A percentile compares a stretch with the other conserved stretches of the same genome.
These are phyloP conservation scores for Pyrenula massariospora DNA, from an alignment of 495 filamentous ascomycete species.

Conservation along the genomic window DNA sequence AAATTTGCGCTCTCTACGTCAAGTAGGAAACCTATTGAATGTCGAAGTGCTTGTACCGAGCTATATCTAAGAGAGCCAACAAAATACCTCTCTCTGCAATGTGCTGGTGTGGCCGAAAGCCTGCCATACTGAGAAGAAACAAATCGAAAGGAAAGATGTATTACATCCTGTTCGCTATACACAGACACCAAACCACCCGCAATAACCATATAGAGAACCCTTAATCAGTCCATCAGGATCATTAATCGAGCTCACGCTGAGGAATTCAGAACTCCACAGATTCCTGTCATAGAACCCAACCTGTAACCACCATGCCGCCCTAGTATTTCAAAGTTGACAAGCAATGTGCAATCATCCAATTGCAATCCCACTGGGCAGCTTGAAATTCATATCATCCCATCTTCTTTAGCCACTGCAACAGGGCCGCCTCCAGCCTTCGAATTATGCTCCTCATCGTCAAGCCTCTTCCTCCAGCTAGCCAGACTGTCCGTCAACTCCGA, in stretches of 20 bases:
- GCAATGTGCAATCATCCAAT: neutral
- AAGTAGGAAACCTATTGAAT: too few species aligned
- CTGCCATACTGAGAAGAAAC: neutral
- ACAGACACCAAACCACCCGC: neutral
- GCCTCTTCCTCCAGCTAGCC: slow-evolving; percentile 61
- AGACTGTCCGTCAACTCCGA: slow-evolving; percentile 53
- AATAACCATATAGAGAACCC: neutral
- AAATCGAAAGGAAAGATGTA: neutral
- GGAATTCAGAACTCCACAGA: neutral
- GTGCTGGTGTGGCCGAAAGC: neutral
- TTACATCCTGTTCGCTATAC: neutral
- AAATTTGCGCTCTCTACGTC: too few species aligned
- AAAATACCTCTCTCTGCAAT: neutral
- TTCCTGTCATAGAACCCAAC: neutral
- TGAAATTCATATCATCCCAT: neutral
- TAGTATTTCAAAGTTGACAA: too few species aligned
- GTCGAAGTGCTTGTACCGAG: too few species aligned
- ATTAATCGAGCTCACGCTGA: neutral
- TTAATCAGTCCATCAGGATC: too few species aligned
- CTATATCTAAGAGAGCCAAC: neutral
- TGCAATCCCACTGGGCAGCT: too few species aligned
- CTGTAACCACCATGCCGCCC: too few species aligned
- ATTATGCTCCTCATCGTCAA: slow-evolving; percentile 50
- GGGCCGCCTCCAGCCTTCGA: neutral
- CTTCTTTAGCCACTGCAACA: neutral